Percentiles rank a stretch among this genome's conserved stretches.
Evolutionary conservation across 805 yeast genomes (phyloP).

Genomic region (Suhomyces prunicola): DNA sequence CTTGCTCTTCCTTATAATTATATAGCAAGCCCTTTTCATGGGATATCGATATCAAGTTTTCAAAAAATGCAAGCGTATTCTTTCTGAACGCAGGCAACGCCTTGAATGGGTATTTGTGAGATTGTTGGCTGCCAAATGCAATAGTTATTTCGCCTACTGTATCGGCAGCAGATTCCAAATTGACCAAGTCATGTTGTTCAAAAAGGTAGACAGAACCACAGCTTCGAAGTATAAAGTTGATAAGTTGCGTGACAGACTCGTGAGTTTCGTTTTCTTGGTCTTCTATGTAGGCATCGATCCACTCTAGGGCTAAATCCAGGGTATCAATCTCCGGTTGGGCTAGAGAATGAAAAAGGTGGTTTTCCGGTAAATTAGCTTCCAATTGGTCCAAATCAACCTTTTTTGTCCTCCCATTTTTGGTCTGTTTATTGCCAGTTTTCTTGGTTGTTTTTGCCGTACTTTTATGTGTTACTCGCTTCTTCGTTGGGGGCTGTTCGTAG

Average conservation of each 20-base stretch:
- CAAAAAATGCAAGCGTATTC: slow-evolving; percentile 56
- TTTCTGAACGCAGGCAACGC: slow-evolving; percentile 14
- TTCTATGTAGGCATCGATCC: slow-evolving; percentile 32
- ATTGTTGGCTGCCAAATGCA: slow-evolving; percentile 54
- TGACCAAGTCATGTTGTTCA: slow-evolving; percentile 71
- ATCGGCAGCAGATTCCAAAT: slow-evolving; percentile 65
- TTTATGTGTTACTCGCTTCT: not conserved
- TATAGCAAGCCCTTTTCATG: slow-evolving; percentile 64
- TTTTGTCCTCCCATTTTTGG: not conserved
- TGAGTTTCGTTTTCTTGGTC: slow-evolving; percentile 19
- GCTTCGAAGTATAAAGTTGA: slow-evolving; percentile 66
- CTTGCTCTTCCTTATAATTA: slow-evolving; percentile 17
- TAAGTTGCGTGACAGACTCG: slow-evolving; percentile 54
- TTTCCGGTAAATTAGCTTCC: slow-evolving; percentile 27
- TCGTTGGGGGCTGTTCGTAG: slow-evolving; percentile 7
- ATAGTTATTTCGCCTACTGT: slow-evolving; percentile 72
- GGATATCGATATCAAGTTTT: slow-evolving; percentile 46
- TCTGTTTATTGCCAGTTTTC: not conserved
- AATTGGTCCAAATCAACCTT: slow-evolving; percentile 7
- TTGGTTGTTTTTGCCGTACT: not conserved
- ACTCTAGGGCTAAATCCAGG: slow-evolving; percentile 36
- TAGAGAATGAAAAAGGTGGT: slow-evolving; percentile 27
- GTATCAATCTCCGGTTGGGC: slow-evolving; percentile 29
- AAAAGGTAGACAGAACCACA: slow-evolving; percentile 70
- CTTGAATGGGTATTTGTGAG: slow-evolving; percentile 66